These are phyloP conservation scores for Phytophthora rubi DNA, from an alignment of 352 stramenopile genomes.

Conservation along the genomic window DNA sequence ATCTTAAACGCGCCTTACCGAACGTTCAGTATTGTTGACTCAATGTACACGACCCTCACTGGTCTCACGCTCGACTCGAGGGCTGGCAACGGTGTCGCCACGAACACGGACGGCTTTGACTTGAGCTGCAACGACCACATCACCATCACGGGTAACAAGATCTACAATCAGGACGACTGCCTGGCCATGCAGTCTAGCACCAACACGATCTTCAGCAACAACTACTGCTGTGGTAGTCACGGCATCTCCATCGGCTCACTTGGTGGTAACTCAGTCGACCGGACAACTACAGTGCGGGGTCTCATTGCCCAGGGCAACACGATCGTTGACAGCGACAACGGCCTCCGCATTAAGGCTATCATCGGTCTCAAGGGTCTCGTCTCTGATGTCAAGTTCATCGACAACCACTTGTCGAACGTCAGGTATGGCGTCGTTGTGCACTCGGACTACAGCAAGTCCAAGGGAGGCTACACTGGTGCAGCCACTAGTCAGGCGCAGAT, in stretches of 20 bases:
- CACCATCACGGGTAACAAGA: conserved; percentile 29
- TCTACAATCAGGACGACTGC: conserved; percentile 29
- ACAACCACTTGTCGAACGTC: conserved; percentile 9
- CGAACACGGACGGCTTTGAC: conserved; percentile 48
- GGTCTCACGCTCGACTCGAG: conserved; percentile 20
- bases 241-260: conserved; percentile 44
- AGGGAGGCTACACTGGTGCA: conserved; percentile 12
- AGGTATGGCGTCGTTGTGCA: conserved; percentile 9
- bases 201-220: conserved; percentile 29
- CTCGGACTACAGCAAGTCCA: conserved; percentile 18
- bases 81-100: conserved; percentile 26
- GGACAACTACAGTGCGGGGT: conserved; percentile 23
- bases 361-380: conserved; percentile 30
- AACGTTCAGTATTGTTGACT: conserved; percentile 32
- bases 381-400: conserved; percentile 15
- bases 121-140: conserved; percentile 29
- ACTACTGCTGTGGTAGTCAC: conserved; percentile 19
- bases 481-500: conserved; percentile 13
- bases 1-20: conserved; percentile 35
- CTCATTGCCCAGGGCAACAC: conserved; percentile 37
- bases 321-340: conserved; percentile 41
- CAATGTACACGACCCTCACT: conserved; percentile 24
- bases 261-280: conserved; percentile 22
- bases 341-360: conserved; percentile 48
- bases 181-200: conserved; percentile 40